A percentile compares a stretch with the other conserved stretches of the same genome.
Evolutionary conservation across 805 yeast species (phyloP).

Genomic region (Candida corydali): DNA sequence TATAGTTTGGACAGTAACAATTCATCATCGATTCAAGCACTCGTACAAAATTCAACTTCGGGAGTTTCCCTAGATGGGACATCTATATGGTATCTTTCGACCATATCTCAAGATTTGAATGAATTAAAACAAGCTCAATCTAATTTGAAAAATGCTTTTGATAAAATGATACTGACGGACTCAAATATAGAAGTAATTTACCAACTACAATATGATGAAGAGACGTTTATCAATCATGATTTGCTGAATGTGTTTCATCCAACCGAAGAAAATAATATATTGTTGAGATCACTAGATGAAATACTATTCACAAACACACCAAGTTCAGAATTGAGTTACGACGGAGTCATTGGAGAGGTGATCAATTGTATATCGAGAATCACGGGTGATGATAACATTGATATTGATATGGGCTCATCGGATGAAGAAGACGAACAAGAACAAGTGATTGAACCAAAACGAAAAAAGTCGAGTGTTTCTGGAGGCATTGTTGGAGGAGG

Average conservation of each 20-base stretch:
- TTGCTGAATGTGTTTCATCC: conserved; percentile 34
- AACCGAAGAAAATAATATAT: conserved; percentile 22
- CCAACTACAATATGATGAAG: conserved; percentile 37
- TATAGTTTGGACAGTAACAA: conserved; percentile 65
- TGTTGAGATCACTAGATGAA: conserved; percentile 33
- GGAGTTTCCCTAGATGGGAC: conserved; percentile 87
- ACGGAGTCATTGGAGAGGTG: conserved; percentile 83
- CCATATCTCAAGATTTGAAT: conserved; percentile 60
- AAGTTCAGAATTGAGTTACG: conserved; percentile 83
- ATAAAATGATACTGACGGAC: conserved; percentile 74
- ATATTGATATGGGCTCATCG: conserved; percentile 93
- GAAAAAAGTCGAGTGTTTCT: conserved; percentile 8
- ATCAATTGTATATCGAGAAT: conserved; percentile 68
- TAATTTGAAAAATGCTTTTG: conserved; percentile 77
- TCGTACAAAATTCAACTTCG: conserved; percentile 82
- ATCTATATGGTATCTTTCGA: conserved; percentile 84
- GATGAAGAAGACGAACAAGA: conserved; percentile 85
- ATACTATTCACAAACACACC: conserved; percentile 61
- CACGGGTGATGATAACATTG: conserved; percentile 93
- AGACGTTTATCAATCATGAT: conserved; percentile 34
- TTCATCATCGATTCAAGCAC: conserved; percentile 72
- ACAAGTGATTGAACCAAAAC: conserved; percentile 4
- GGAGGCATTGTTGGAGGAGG: conserved; percentile 17
- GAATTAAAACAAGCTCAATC: conserved; percentile 49
- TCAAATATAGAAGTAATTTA: conserved; percentile 51